Base-by-base conservation (phyloP, 306 rosid species). In the Betula pendula region DNA sequence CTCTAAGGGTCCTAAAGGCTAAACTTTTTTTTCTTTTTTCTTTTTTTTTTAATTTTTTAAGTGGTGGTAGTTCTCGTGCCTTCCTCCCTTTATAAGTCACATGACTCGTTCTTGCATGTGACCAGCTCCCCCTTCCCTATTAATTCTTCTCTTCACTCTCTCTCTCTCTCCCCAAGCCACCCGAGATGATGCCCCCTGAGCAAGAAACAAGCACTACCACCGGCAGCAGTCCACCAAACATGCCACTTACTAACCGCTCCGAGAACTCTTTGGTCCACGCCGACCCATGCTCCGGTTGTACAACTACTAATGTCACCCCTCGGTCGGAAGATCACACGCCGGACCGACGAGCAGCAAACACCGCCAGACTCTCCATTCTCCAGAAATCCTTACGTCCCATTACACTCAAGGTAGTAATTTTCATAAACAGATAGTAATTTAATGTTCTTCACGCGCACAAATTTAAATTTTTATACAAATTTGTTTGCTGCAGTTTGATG, bases 141-240 rank as follows among this genome's bases (percentile, higher is more conserved):
- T 69, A 42, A 71, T 66, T 71, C 52, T 58, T 59, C 59, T 43
- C 40, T 35, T 35, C 40, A 35, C 40, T 35, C 40, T 6, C 31
- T n/a, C n/a, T n/a, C n/a, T n/a, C n/a, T n/a, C 67, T 59, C 40
- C 74, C 38, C 35, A 45, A 44, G 15, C 27, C 25, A 42, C 22
- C 63, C 5, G 48, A 68, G 74, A 92, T 92, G 96, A 92, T 90
- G 91, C 96, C 97, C 63, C 96, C 95, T 19, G 89, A 85, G 85
- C 97, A 90, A 81, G 93, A 92, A 83, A 88, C 87, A 35, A 67
- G 40, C 71, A 76, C 78, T 22, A 49, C 79, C 43, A 33, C 31
- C 58, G 48, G 29, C 10, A 55, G 10, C 51, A 38, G 43, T 38
- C 65, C 88, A 50, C 80, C 90, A 8, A 84, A 80, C 50, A 82